A percentile compares a stretch with the other conserved stretches of the same genome.
These are phyloP conservation scores for Salvia hispanica DNA, from an alignment of 257 asterid species.

Conservation along the genomic window DNA sequence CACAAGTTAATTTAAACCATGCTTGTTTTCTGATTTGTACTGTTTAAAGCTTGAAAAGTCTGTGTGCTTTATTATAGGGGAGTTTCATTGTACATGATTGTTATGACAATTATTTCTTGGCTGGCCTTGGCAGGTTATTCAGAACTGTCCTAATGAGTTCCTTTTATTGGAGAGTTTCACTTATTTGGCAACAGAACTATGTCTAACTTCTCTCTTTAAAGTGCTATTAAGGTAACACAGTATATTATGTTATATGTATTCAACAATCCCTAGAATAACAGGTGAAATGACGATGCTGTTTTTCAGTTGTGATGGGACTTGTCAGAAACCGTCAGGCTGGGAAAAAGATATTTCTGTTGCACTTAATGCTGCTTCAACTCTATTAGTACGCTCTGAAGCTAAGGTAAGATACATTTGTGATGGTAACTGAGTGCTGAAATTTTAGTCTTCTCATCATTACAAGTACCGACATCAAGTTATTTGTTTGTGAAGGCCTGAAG, in stretches of 20 bases:
- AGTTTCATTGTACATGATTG: constrained; percentile 8
- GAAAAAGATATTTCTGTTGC: constrained; percentile 47
- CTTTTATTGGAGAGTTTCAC: constrained; percentile 60
- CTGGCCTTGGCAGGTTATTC: constrained; percentile 66
- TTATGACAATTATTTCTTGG: constrained; percentile 36
- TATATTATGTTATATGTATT: constrained; percentile 22
- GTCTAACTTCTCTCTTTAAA: constrained; percentile 69
- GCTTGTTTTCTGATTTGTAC: constrained; percentile 17
- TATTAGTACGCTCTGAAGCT: constrained; percentile 56
- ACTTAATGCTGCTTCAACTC: constrained; percentile 54
- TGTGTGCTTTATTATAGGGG: constrained; percentile 18
- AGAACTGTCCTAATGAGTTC: constrained; percentile 78
- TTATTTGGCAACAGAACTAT: constrained; percentile 74
- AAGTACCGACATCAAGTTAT: constrained; percentile 5
- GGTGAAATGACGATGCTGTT: constrained; percentile 33
- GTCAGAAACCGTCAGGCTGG: constrained; percentile 53
- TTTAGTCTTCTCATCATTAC: background rate
- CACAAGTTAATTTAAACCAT: constrained; percentile 22
- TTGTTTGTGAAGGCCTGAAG: constrained; percentile 5
- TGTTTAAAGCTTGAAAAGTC: constrained; percentile 18
- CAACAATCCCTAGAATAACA: constrained; percentile 18
- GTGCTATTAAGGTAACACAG: constrained; percentile 55
- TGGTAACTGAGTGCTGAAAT: constrained; percentile 17
- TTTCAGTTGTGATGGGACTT: constrained; percentile 50
- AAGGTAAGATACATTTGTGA: constrained; percentile 52